A percentile compares a stretch with the other conserved stretches of the same genome.
These are phyloP conservation scores for Vickermania ingenoplastis DNA, from an alignment of 208 protist species.

Conservation along the genomic window DNA sequence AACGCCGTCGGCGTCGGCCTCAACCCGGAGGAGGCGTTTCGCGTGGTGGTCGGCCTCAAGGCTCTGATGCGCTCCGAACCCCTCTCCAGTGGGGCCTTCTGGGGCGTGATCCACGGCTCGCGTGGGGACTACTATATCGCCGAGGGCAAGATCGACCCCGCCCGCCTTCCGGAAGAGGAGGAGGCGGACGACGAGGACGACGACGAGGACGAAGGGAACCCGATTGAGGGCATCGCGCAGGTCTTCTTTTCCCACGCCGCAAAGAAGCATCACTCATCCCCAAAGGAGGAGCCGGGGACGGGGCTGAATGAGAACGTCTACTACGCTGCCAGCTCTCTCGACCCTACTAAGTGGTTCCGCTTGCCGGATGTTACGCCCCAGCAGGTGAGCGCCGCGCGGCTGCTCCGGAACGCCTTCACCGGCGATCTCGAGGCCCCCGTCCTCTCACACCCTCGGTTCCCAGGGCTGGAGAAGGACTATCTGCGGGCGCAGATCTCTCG, in stretches of 20 bases:
- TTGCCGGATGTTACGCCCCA: constrained; percentile 89
- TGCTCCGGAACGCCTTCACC: constrained; percentile 84
- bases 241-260: constrained; percentile 43
- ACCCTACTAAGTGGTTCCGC: constrained; percentile 74
- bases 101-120: constrained; percentile 79
- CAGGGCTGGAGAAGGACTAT: constrained; percentile 88
- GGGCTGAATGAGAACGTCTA: constrained; percentile 87
- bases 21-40: constrained; percentile 61
- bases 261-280: constrained; percentile 21
- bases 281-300: constrained; percentile 46
- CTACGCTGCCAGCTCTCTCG: constrained; percentile 66
- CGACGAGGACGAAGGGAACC: constrained; percentile 54
- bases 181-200: constrained; percentile 42
- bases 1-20: constrained; percentile 79
- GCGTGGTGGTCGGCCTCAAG: constrained; percentile 82
- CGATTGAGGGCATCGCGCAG: constrained; percentile 52
- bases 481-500: constrained; percentile 93
- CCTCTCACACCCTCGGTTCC: constrained; percentile 84
- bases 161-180: constrained; percentile 61
- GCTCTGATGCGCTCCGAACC: constrained; percentile 71
- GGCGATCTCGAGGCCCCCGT: constrained; percentile 86
- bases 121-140: constrained; percentile 84
- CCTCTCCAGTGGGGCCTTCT: constrained; percentile 76
- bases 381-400: constrained; percentile 76
- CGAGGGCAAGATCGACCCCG: constrained; percentile 69